Evolutionary conservation across 495 filamentous ascomycete genomes (phyloP), one percentile per base, ranked within the genome.

Genomic region (Daldinia bambusicola): DNA sequence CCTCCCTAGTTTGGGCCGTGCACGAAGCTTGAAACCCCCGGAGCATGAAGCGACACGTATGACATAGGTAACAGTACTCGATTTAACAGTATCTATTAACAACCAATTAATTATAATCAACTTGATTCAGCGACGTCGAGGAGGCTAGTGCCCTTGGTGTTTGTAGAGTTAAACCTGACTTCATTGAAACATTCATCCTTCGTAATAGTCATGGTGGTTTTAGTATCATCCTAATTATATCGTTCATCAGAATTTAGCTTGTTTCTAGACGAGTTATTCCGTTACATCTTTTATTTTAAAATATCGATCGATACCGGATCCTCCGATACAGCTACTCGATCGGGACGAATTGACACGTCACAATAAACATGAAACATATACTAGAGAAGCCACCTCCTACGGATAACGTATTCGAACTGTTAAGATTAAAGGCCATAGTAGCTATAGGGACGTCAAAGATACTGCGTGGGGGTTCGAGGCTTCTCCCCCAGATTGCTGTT

Each of bases 401-500:
- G 10, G 43, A 63, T 22, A 60, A 37, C 32, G 22, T 60, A 16
- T 40, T 64, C 12, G 69, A 72, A 55, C 0, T 64, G 14, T 20
- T 72, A 22, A 7, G 36, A n/a, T 34, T 63, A 37, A 67, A 50
- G 20, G 60, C 43, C 14, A 22, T 72, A 18, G 9, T 60, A 51
- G n/a, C 59, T 18, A 20, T 59, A 26, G 22, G 59, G 16, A 53
- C 60, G 38, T 10, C 55, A 9, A 72, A 72, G 32, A 55, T 78
- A 8, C 40, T 80, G 0, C 78, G 77, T 8, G 63, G 71, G 10
- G 64, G 74, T 14, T 75, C 75, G 7, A 74, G 51, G 38, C 41
- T 74, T 16, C 18, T 80, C 30, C 51, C 74, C 2, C 74, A 79
- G 16, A 65, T 79, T 0, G 52, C 69, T 2, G 37, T 63, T 16